Base-by-base conservation (phyloP, 768 basidiomycete genomes). In the Nidula microcarpa region DNA sequence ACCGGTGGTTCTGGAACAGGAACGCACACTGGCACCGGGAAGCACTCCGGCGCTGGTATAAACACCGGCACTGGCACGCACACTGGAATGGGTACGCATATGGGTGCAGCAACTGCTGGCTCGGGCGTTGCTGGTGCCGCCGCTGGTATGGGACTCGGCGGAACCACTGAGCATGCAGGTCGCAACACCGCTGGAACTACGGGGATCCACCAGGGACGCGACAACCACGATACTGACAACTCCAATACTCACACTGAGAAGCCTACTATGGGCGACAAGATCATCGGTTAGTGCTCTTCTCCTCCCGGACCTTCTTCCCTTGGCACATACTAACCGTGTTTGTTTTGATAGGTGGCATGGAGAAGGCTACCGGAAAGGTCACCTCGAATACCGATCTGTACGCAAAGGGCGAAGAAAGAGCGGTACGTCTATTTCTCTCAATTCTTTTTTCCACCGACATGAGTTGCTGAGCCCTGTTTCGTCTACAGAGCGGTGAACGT, bases 291-390 rank as follows among this genome's bases (percentile, higher is more conserved):
- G 47, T 18, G n/a, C 11, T 49, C 13, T 34, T 3, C 13, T 14
- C 7, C 33, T 23, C 33, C 33, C 17, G 1, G 10, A 13, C n/a
- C 47, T 30, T 49, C 3, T 30, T 18, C 13, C 3, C 17, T 33
- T 49, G 7, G 23, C 34, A 49, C 23, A 23, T 23, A 30, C 34
- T 18, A 32, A 49, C 17, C 13, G 7, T 17, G 14, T 4, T 23
- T 17, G 3, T 34, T 41, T 16, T 41, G 16, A 41, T 16, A 49
- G 47, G 47, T 30, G 47, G 33, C 11, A 33, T 36, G 13, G 49
- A 50, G 35, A 50, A 50, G 36, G 36, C 36, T 33, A 36, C 49
- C 3, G 49, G 49, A 13, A 50, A 50, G 23, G 36, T 41, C n/a
- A 50, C 49, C 23, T 36, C 35, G 8, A 50, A 50, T 30, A 4